Conservation (phyloP, 768 basidiomycete genomes). For the Trametes cubensis region DNA sequence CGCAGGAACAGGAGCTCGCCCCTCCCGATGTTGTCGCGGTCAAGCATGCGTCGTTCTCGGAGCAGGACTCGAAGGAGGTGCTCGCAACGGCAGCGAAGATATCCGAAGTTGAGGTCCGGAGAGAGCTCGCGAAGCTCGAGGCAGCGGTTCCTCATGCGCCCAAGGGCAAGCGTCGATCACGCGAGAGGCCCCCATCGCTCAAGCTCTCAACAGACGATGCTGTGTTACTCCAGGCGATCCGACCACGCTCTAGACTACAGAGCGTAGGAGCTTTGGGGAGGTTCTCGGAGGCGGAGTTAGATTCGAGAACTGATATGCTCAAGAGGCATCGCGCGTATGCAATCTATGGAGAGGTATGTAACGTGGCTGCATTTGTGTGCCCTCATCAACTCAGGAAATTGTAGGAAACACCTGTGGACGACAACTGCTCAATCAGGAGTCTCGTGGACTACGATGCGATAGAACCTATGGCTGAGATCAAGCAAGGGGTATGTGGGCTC, state of each 20-base stretch:
- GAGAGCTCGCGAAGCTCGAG: slow-evolving; percentile 15
- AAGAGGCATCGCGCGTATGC: slow-evolving; percentile 20
- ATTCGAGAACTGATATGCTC: neutral
- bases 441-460: slow-evolving; percentile 19
- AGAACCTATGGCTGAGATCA: slow-evolving; percentile 9
- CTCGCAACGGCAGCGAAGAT: slow-evolving; percentile 12
- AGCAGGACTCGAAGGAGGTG: slow-evolving; percentile 19
- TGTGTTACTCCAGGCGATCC: slow-evolving; percentile 16
- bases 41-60: slow-evolving; percentile 20
- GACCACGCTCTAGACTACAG: slow-evolving; percentile 14
- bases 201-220: slow-evolving; percentile 21
- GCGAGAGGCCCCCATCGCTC: slow-evolving; percentile 19
- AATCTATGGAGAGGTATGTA: slow-evolving; percentile 16
- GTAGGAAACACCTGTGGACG: slow-evolving; percentile 16
- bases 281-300: slow-evolving; percentile 9
- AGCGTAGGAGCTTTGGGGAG: slow-evolving; percentile 9
- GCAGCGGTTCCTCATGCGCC: neutral
- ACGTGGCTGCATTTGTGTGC: neutral
- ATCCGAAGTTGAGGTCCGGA: slow-evolving; percentile 5
- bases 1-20: neutral
- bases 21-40: neutral
- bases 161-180: neutral
- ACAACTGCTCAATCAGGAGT: slow-evolving; percentile 25
- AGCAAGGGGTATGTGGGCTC: neutral
- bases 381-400: neutral